phyloP scores from a whole-genome alignment of 2,329 filamentous ascomycete genomes.

The Cordyceps javanica region DNA sequence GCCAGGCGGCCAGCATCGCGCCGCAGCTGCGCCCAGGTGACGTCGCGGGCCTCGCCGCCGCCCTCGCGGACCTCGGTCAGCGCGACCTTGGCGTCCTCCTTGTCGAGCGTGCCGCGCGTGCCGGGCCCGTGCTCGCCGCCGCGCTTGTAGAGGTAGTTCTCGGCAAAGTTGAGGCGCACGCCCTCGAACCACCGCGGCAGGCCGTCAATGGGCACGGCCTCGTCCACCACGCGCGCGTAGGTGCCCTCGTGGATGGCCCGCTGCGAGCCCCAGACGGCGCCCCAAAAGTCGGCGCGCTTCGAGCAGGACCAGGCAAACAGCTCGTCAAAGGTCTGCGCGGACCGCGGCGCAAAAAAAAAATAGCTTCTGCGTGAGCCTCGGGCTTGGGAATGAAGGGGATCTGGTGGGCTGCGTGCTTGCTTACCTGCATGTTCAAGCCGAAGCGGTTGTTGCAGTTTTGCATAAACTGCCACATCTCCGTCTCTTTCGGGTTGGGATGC shows the following conservation, averaged over 20 bases:
- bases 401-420: too few species aligned
- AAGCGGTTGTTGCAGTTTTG: constrained; percentile 55
- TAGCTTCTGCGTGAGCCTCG: neutral
- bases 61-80: constrained; percentile 69
- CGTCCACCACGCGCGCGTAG: constrained; percentile 59
- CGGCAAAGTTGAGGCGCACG: constrained; percentile 67
- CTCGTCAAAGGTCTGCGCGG: constrained; percentile 55
- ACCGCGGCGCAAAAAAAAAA: neutral
- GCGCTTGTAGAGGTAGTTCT: constrained; percentile 67
- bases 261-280: constrained; percentile 53
- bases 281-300: constrained; percentile 59
- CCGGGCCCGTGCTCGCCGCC: constrained; percentile 34
- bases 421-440: constrained; percentile 51
- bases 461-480: constrained; percentile 63
- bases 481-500: constrained; percentile 54
- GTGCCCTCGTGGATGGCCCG: constrained; percentile 58
- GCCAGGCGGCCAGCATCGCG: constrained; percentile 51
- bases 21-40: constrained; percentile 65
- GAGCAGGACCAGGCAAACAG: constrained; percentile 64
- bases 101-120: constrained; percentile 47
- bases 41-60: constrained; percentile 44
- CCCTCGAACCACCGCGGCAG: constrained; percentile 75
- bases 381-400: too few species aligned
- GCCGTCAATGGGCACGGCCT: constrained; percentile 60
- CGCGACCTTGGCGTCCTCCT: constrained; percentile 66